Conservation (phyloP, 768 basidiomycete species). For the Suillus ampliporus region DNA sequence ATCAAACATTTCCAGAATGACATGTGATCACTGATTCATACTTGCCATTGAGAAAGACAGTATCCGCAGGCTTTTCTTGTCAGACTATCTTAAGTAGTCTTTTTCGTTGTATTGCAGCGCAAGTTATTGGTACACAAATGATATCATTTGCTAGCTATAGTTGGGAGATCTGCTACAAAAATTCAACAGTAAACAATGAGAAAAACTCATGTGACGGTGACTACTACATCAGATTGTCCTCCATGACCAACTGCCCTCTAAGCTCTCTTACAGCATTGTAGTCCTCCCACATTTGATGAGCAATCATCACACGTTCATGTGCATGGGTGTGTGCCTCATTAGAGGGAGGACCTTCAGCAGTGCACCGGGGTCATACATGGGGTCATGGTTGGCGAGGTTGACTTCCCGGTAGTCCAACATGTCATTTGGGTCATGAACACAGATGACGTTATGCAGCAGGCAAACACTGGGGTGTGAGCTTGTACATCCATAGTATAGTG, state of each 20-base stretch:
- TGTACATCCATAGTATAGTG: conserved; percentile 18
- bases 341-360: too few relatives aligned
- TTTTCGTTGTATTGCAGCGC: too few relatives aligned
- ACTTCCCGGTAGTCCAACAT: too few relatives aligned
- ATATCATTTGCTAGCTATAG: too few relatives aligned
- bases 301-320: conserved; percentile 6
- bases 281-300: conserved; percentile 18
- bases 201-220: too few relatives aligned
- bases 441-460: conserved; percentile 33
- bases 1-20: not conserved
- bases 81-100: too few relatives aligned
- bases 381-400: too few relatives aligned
- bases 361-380: too few relatives aligned
- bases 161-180: too few relatives aligned
- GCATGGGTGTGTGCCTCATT: not conserved
- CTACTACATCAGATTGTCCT: not conserved
- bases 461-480: conserved; percentile 24
- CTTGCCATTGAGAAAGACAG: not conserved
- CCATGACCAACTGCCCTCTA: not conserved
- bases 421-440: conserved; percentile 17
- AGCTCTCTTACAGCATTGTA: not conserved
- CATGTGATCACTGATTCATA: not conserved
- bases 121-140: too few relatives aligned
- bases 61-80: not conserved
- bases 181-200: not conserved